Evolutionary conservation across 2,329 filamentous ascomycete species (phyloP).

Genomic region (Bipolaris cookei): DNA sequence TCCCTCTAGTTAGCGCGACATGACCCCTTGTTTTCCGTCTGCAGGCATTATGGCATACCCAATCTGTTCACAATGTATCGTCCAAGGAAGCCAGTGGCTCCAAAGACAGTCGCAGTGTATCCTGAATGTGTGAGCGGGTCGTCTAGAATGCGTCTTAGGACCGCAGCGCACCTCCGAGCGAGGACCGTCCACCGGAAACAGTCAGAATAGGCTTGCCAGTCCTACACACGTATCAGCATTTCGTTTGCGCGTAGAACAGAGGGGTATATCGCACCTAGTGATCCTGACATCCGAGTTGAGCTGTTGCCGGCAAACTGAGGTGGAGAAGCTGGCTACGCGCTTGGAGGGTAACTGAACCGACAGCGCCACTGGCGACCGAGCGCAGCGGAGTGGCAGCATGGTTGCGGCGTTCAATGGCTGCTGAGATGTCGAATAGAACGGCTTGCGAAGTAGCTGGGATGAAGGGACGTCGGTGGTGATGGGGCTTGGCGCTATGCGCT

Average conservation of each 20-base stretch:
- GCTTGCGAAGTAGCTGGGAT: constrained; percentile 29
- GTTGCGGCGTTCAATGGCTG: constrained; percentile 49
- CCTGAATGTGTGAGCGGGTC: constrained; percentile 61
- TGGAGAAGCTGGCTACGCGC: constrained; percentile 39
- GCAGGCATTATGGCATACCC: constrained; percentile 60
- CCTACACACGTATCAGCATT: constrained; percentile 49
- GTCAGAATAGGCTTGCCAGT: constrained; percentile 96
- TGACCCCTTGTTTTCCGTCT: neutral
- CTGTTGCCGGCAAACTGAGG: constrained; percentile 36
- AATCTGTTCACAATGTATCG: constrained; percentile 97
- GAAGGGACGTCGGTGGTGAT: constrained; percentile 27
- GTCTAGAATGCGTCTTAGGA: constrained; percentile 12
- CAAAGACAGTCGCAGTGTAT: constrained; percentile 96
- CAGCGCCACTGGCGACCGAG: constrained; percentile 48
- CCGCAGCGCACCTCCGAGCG: constrained; percentile 74
- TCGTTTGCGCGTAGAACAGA: neutral
- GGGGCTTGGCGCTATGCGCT: constrained; percentile 30
- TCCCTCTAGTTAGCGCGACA: constrained; percentile 27
- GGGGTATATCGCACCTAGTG: constrained; percentile 57
- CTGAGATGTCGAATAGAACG: constrained; percentile 37
- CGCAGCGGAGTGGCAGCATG: constrained; percentile 51
- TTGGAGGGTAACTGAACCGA: constrained; percentile 38
- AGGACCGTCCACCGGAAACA: constrained; percentile 85
- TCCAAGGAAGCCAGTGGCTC: constrained; percentile 92
- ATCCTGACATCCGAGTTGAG: constrained; percentile 82